A percentile compares a stretch with the other conserved stretches of the same genome.
Conservation (phyloP, 768 basidiomycete species). For the Mycena amicta region DNA sequence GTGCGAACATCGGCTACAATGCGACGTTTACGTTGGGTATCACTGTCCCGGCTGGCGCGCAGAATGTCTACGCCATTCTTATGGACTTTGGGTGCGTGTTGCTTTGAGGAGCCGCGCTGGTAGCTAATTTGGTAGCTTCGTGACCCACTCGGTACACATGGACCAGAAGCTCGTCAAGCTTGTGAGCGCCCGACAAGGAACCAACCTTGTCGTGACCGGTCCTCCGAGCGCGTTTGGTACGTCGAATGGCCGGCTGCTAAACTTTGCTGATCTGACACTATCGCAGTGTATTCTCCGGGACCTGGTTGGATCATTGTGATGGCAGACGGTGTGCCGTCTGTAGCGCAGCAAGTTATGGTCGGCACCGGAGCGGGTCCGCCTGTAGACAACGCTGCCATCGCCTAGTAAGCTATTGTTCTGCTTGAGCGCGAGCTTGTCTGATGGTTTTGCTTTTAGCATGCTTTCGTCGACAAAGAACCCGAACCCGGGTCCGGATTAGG, state of each 20-base stretch:
- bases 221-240: constrained; percentile 15
- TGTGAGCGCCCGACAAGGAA: constrained; percentile 12
- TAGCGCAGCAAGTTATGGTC: constrained; percentile 19
- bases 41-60: constrained; percentile 10
- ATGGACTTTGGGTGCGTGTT: constrained; percentile 14
- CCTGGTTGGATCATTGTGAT: constrained; percentile 19
- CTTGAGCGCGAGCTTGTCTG: not conserved
- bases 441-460: constrained; percentile 7
- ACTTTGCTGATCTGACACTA: too few species aligned
- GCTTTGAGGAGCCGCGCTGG: not conserved
- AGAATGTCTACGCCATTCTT: constrained; percentile 11
- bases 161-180: constrained; percentile 24
- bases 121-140: constrained; percentile 11
- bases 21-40: constrained; percentile 18
- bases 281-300: constrained; percentile 19
- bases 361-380: constrained; percentile 20
- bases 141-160: constrained; percentile 25
- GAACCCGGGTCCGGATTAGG: constrained; percentile 8
- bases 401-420: constrained; percentile 10
- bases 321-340: constrained; percentile 19
- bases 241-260: not conserved
- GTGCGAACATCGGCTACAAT: constrained; percentile 18
- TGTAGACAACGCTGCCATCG: constrained; percentile 11
- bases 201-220: constrained; percentile 14
- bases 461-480: constrained; percentile 16